Evolutionary conservation across 345 rosid species (phyloP).

Genomic region (Salix purpurea): DNA sequence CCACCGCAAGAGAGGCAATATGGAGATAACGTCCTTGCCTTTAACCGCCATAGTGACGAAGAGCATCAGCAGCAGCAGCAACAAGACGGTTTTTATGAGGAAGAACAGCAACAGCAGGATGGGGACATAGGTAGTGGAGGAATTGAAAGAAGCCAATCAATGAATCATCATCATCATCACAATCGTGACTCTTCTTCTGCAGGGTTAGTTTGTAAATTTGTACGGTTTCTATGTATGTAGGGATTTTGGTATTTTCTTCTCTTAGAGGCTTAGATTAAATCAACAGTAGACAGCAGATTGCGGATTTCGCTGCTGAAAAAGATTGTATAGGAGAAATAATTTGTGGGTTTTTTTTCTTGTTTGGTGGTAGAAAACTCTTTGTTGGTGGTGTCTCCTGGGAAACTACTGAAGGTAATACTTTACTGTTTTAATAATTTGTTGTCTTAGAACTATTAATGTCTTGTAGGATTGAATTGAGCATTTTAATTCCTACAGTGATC

Average conservation of each 20-base stretch:
- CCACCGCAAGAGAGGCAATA: constrained; percentile 2
- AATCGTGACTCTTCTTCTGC: constrained; percentile 14
- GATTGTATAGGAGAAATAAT: constrained; percentile 1
- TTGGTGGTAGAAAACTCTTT: constrained; percentile 30
- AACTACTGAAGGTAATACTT: constrained; percentile 22
- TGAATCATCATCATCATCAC: background rate
- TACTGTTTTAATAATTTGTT: background rate
- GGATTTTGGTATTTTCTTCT: background rate
- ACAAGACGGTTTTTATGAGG: background rate
- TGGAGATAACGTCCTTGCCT: constrained; percentile 2
- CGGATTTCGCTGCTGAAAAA: background rate
- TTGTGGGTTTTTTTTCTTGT: constrained; percentile 5
- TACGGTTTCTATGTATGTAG: background rate
- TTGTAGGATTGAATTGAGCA: background rate
- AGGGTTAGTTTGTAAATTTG: constrained; percentile 24
- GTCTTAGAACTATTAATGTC: background rate
- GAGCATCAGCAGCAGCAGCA: background rate
- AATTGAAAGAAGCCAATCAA: constrained; percentile 3
- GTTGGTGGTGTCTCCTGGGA: constrained; percentile 37
- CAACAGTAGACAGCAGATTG: background rate
- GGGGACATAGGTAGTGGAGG: background rate
- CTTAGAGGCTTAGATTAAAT: background rate
- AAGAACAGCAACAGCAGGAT: background rate
- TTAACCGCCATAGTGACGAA: constrained; percentile 1
- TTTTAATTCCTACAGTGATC: background rate